Percentiles rank a stretch among this genome's conserved stretches.
Conservation (phyloP, 148 eudicot genomes). For the Hydrangea macrophylla region DNA sequence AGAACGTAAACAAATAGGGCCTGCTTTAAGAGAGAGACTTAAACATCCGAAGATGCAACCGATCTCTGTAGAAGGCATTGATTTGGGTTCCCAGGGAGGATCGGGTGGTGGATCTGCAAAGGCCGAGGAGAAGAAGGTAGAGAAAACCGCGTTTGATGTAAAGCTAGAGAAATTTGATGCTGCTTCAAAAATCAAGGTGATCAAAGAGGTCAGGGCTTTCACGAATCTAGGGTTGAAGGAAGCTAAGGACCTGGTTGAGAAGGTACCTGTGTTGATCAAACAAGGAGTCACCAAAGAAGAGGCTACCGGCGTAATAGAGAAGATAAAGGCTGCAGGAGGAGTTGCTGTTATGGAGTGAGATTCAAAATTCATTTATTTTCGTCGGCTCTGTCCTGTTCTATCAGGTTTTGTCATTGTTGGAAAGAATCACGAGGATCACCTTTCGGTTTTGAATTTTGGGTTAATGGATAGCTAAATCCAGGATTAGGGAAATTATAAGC, state of each 20-base stretch:
- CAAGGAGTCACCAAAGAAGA: constrained; percentile 91
- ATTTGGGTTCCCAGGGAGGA: constrained; percentile 42
- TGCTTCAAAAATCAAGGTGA: constrained; percentile 74
- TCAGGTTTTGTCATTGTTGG: neutral
- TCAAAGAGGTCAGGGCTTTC: constrained; percentile 70
- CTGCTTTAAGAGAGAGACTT: constrained; percentile 43
- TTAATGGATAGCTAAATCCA: too few relatives aligned
- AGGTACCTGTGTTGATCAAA: constrained; percentile 64
- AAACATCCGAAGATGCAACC: constrained; percentile 60
- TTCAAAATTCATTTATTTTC: neutral
- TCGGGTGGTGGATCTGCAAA: constrained; percentile 36
- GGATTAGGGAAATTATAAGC: too few relatives aligned
- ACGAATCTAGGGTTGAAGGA: constrained; percentile 74
- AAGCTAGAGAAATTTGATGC: constrained; percentile 76
- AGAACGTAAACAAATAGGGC: constrained; percentile 61
- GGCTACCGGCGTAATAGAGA: constrained; percentile 64
- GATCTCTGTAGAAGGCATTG: constrained; percentile 57
- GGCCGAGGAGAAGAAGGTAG: constrained; percentile 61
- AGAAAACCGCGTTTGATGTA: constrained; percentile 81
- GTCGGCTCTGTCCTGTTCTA: neutral
- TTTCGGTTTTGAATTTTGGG: too few relatives aligned
- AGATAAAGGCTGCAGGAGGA: constrained; percentile 83
- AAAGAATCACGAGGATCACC: neutral
- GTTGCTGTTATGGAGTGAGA: constrained; percentile 73
- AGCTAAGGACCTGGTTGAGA: constrained; percentile 84